These are phyloP conservation scores for Carex myosuroides DNA, from an alignment of 176 grass and related monocot genomes.

Conservation along the genomic window DNA sequence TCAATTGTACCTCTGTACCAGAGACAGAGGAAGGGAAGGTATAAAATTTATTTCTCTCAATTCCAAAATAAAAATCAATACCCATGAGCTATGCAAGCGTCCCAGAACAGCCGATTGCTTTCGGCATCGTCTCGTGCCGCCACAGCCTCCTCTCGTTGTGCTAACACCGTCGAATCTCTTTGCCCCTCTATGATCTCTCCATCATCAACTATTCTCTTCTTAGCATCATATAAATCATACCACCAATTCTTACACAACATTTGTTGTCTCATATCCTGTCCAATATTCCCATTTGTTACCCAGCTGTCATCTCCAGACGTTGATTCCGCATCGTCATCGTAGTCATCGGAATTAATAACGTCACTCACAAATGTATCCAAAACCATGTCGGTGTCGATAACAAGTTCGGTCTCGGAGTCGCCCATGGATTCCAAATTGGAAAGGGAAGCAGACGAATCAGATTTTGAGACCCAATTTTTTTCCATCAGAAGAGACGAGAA, in stretches of 20 bases:
- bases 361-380: not conserved
- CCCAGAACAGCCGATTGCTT: constrained; percentile 38
- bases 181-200: not conserved
- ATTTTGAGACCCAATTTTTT: not conserved
- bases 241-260: constrained; percentile 13
- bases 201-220: not conserved
- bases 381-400: not conserved
- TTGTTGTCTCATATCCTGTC: not conserved
- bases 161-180: not conserved
- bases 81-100: constrained; percentile 42
- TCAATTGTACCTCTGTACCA: not conserved
- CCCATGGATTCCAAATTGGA: constrained; percentile 26
- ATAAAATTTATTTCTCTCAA: not conserved
- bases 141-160: not conserved
- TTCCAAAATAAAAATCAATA: constrained; percentile 9
- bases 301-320: constrained; percentile 3
- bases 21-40: not conserved
- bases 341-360: not conserved
- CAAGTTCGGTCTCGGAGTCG: constrained; percentile 25
- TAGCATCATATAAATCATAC: not conserved
- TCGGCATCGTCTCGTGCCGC: constrained; percentile 4
- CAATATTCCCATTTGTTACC: not conserved
- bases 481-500: not conserved
- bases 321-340: constrained; percentile 26
- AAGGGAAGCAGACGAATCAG: not conserved